Evolutionary conservation across 805 yeast genomes (phyloP).

Genomic region (Starmerella vitae): DNA sequence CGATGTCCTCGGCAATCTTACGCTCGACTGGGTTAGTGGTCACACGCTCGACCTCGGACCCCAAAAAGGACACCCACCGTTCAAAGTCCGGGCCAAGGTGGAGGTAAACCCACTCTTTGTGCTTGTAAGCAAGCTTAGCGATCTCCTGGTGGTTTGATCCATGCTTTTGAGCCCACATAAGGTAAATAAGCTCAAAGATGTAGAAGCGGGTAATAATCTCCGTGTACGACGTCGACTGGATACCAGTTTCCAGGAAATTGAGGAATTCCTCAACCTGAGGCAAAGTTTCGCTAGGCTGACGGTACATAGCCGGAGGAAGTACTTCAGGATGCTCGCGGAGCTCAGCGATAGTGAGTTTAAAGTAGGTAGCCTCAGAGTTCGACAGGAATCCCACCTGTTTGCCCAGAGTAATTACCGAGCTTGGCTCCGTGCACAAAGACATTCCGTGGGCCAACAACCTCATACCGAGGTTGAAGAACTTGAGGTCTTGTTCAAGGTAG

Average conservation of each 20-base stretch:
- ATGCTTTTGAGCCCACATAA: conserved; percentile 14
- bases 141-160: conserved; percentile 3
- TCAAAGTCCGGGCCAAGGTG: conserved; percentile 14
- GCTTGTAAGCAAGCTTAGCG: conserved; percentile 7
- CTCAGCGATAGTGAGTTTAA: conserved; percentile 7
- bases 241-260: neutral
- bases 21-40: neutral
- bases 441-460: conserved; percentile 7
- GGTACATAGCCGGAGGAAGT: neutral
- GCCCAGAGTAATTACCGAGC: conserved; percentile 5
- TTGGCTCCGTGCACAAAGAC: conserved; percentile 8
- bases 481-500: conserved; percentile 12
- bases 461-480: conserved; percentile 9
- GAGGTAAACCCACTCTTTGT: conserved; percentile 15
- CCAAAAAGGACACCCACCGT: conserved; percentile 14
- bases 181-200: conserved; percentile 13
- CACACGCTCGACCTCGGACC: conserved; percentile 10
- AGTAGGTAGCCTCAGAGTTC: conserved; percentile 12
- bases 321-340: neutral
- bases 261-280: conserved; percentile 7
- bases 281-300: neutral
- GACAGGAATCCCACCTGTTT: conserved; percentile 11
- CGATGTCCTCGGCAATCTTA: neutral
- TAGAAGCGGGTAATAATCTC: conserved; percentile 9
- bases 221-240: conserved; percentile 1